Evolutionary conservation across 805 yeast genomes (phyloP).

Genomic region (Danielia reshetovae): DNA sequence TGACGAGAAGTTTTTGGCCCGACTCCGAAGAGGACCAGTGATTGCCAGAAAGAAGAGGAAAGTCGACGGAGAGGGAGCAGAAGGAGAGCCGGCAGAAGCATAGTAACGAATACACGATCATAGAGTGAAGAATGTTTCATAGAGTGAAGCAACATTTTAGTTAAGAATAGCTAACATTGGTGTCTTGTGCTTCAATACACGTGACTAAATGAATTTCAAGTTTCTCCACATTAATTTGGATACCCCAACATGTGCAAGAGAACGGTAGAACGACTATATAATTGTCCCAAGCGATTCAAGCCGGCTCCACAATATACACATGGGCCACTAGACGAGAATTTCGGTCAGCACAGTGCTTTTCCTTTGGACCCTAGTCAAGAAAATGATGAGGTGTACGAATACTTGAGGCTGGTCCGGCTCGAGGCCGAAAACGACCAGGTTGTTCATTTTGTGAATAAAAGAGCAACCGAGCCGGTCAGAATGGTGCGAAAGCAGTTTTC

Average conservation of each 20-base stretch:
- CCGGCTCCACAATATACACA: constrained; percentile 11
- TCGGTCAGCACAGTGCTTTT: constrained; percentile 31
- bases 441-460: constrained; percentile 8
- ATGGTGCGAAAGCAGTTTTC: neutral
- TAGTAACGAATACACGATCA: too few species aligned
- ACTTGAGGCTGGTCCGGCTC: constrained; percentile 25
- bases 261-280: constrained; percentile 5
- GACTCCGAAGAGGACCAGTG: constrained; percentile 58
- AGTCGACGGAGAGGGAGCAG: constrained; percentile 4
- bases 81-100: too few species aligned
- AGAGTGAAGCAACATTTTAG: too few species aligned
- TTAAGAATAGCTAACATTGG: too few species aligned
- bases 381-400: constrained; percentile 18
- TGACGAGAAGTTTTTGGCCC: constrained; percentile 58
- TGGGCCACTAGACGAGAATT: constrained; percentile 23
- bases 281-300: constrained; percentile 4
- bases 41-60: constrained; percentile 34
- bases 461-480: neutral
- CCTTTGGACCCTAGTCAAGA: constrained; percentile 13
- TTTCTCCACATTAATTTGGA: neutral
- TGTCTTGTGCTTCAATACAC: too few species aligned
- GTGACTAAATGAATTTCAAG: too few species aligned
- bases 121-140: too few species aligned
- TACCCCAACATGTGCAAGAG: constrained; percentile 10
- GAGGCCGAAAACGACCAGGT: constrained; percentile 27